phyloP scores from a whole-genome alignment of 2,329 filamentous ascomycete species.

The Monilinia fructigena region DNA sequence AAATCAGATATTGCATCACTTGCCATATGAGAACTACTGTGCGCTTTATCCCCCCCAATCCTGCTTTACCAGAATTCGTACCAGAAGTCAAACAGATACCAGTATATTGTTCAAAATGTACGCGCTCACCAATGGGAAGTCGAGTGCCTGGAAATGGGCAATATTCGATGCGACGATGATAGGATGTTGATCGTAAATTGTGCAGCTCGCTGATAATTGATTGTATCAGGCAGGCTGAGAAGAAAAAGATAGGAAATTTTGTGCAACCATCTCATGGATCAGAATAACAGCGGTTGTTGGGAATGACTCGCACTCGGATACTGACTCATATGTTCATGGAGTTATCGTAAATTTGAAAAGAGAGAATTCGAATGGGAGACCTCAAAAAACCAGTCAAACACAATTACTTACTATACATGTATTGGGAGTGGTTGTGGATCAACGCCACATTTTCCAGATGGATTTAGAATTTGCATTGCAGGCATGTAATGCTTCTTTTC shows the following conservation, averaged over 20 bases:
- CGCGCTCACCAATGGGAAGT: background rate
- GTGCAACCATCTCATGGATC: background rate
- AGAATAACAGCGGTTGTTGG: background rate
- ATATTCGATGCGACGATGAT: background rate
- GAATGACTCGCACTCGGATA: background rate
- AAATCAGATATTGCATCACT: constrained; percentile 15
- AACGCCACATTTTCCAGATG: background rate
- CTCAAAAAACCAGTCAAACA: background rate
- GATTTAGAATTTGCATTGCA: background rate
- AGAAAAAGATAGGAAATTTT: background rate
- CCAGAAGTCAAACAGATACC: constrained; percentile 19
- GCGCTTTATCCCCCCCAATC: constrained; percentile 9
- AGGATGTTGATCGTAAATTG: background rate
- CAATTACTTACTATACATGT: background rate
- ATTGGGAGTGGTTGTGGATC: background rate
- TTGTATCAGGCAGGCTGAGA: background rate
- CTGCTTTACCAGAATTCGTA: background rate
- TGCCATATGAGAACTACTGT: constrained; percentile 1
- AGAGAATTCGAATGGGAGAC: background rate
- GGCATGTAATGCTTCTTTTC: background rate
- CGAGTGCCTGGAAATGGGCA: background rate
- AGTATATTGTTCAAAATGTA: constrained; percentile 9
- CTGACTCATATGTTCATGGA: background rate
- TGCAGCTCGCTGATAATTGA: background rate
- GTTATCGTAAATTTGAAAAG: background rate